Conservation (phyloP, 192 early-diverging fungal genomes). For the Coemansia nantahalensis region DNA sequence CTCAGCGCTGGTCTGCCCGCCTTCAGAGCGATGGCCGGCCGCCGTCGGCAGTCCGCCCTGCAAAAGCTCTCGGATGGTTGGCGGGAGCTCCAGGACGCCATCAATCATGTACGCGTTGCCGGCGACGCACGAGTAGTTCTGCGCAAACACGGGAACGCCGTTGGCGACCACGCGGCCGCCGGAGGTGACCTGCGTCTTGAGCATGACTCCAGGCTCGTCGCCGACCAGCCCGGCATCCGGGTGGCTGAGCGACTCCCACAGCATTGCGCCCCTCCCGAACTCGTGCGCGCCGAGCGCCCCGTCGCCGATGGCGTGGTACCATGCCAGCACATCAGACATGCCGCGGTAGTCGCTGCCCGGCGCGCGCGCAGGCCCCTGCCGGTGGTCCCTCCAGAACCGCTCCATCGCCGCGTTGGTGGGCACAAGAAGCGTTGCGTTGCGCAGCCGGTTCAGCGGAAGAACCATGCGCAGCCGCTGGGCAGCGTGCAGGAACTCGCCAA, state of each 20-base stretch:
- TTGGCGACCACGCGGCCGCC: constrained; percentile 21
- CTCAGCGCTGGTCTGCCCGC: not conserved
- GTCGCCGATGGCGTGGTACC: constrained; percentile 50
- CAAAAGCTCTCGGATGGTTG: constrained; percentile 33
- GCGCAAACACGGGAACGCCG: constrained; percentile 29
- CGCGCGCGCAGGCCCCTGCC: constrained; percentile 3
- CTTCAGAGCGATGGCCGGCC: not conserved
- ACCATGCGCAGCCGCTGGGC: constrained; percentile 59
- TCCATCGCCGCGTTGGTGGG: constrained; percentile 58
- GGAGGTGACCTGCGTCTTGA: constrained; percentile 27
- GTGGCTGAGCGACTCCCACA: constrained; percentile 45
- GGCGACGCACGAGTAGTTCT: constrained; percentile 33
- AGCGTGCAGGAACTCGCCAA: constrained; percentile 53
- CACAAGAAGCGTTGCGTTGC: constrained; percentile 58
- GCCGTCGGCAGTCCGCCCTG: not conserved
- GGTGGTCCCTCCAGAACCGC: constrained; percentile 29
- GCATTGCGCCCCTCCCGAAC: constrained; percentile 22
- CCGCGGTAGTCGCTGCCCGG: constrained; percentile 26
- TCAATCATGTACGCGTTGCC: constrained; percentile 39
- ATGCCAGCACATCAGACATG: constrained; percentile 40
- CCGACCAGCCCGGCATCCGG: constrained; percentile 1
- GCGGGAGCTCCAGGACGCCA: constrained; percentile 39
- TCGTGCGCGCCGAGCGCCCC: constrained; percentile 13
- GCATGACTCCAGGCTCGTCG: constrained; percentile 22
- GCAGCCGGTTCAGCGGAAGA: constrained; percentile 55